Evolutionary conservation across 495 filamentous ascomycete genomes (phyloP).

Genomic region (Cetradonia linearis): DNA sequence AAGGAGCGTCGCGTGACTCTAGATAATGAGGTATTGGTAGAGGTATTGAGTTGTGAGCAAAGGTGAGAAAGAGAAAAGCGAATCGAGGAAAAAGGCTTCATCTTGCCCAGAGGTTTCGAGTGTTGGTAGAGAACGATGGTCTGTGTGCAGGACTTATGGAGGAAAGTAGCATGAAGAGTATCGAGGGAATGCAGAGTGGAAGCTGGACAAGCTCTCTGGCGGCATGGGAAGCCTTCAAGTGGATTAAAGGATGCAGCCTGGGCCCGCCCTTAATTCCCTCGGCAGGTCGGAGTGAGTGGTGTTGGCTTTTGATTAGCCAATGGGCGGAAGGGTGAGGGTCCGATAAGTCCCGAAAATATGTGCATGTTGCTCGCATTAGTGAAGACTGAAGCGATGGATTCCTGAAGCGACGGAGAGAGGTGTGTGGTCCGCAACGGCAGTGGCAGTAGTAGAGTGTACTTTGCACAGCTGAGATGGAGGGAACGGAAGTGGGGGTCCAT

Average conservation of each 20-base stretch:
- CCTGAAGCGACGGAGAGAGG: neutral
- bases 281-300: constrained; percentile 11
- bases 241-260: neutral
- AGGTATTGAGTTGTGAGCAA: constrained; percentile 13
- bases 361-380: constrained; percentile 8
- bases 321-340: neutral
- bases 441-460: neutral
- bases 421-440: constrained; percentile 9
- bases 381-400: neutral
- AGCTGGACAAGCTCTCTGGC: constrained; percentile 12
- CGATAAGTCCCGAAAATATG: constrained; percentile 14
- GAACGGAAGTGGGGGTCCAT: neutral
- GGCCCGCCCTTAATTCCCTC: constrained; percentile 9
- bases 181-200: neutral
- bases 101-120: constrained; percentile 7
- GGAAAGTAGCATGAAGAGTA: neutral
- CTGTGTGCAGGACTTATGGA: neutral
- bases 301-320: constrained; percentile 9
- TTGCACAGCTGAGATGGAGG: neutral
- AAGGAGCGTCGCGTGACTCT: constrained; percentile 21
- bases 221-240: neutral
- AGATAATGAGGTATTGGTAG: constrained; percentile 2
- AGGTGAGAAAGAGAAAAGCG: constrained; percentile 21
- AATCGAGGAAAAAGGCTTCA: constrained; percentile 21
- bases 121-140: neutral